These are phyloP conservation scores for Globisporangium paddicum DNA, from an alignment of 352 stramenopile species.

Conservation along the genomic window DNA sequence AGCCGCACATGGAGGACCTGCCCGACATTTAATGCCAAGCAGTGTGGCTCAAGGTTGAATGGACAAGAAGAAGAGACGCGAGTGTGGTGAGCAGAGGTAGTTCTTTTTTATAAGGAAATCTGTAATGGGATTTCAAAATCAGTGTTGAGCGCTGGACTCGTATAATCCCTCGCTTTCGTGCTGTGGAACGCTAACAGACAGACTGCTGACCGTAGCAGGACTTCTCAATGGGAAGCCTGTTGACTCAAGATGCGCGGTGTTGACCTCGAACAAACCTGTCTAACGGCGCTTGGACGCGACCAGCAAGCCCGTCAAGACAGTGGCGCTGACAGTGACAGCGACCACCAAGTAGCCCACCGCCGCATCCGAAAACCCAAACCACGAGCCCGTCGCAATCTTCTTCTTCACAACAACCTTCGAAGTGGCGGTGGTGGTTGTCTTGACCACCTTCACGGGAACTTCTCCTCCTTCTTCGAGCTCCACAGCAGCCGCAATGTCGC, in stretches of 20 bases:
- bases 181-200: not conserved
- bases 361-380: slow-evolving; percentile 2
- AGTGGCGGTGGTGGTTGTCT: not conserved
- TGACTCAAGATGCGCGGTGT: not conserved
- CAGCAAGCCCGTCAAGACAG: not conserved
- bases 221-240: not conserved
- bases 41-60: not conserved
- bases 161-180: not conserved
- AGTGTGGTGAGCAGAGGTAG: not conserved
- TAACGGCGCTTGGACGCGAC: slow-evolving; percentile 9
- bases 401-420: not conserved
- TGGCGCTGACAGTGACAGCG: not conserved
- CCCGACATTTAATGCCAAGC: slow-evolving; percentile 38
- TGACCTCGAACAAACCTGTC: not conserved
- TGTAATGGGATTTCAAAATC: not conserved
- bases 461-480: not conserved
- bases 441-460: not conserved
- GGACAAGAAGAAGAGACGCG: not conserved
- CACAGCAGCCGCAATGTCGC: slow-evolving; percentile 27
- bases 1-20: slow-evolving; percentile 61
- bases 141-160: not conserved
- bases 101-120: slow-evolving; percentile 3
- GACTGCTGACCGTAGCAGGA: not conserved
- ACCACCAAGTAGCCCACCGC: not conserved
- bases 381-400: not conserved